Evolutionary conservation across 805 yeast species (phyloP), one percentile per base, ranked within the genome.

Genomic region (Wickerhamiella galacta): DNA sequence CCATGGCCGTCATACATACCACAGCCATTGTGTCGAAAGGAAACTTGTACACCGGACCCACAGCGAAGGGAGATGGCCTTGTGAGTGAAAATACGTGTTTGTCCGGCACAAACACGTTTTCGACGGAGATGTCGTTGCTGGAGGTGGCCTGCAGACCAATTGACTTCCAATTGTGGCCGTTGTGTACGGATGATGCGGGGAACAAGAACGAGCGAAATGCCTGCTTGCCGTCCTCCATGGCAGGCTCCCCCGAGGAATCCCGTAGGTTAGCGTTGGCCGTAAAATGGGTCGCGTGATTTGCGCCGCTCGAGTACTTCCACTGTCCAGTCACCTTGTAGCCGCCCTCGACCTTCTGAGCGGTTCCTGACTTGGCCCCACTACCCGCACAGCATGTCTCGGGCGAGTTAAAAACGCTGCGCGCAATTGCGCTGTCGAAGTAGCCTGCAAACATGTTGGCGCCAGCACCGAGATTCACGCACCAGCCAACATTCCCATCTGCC

Each of bases 391-490:
- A 14, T 4, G 22, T 17, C 10, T 9, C 12, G 21, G 22, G 28
- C 6, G 33, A 30, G 22, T 12, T n/a, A n/a, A 22, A 30, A 14
- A 30, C 7, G 6, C 15, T 4, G 9, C n/a, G 7, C 11, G 33
- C 20, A 6, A 16, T 16, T 4, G 22, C 16, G 17, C 24, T n/a
- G 16, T 14, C 19, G 8, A 30, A 21, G 33, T 30, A 30, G 11
- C 33, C 33, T 4, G 33, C 19, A 22, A 30, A 30, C 33, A 30
- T 22, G n/a, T 30, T 30, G 14, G 33, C 33, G 15, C 33, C 33
- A 3, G 33, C 33, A 3, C 33, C 33, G 17, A 30, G 27, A 11
- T 30, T 30, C 11, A 22, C 26, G 2, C 22, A 16, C 33, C 33
- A 30, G 21, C 33, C 33, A 15, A 30, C 8, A 22, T 22, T 23